Base-by-base conservation (phyloP, 2,329 filamentous ascomycete species). In the Lasiodiplodia hormozganensis region DNA sequence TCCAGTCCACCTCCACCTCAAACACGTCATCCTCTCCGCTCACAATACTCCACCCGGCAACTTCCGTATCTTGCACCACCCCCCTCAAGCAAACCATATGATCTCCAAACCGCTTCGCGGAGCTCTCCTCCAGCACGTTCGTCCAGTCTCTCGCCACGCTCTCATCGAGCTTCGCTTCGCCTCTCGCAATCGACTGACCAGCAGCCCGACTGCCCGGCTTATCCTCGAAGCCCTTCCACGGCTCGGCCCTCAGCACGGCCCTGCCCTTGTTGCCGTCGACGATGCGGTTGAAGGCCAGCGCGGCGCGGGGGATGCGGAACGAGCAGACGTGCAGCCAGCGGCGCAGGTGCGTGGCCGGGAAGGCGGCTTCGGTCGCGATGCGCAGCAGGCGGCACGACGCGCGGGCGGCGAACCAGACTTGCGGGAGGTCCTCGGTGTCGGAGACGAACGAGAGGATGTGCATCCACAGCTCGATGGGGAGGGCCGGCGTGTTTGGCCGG, bases 401-500 rank as follows among this genome's bases (percentile, higher is more conserved):
- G 31, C 62, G 47, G 23, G 31, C 62, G 18, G 62, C 38, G 51
- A 65, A 52, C 62, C 62, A 65, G n/a, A 53, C 11, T 23, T 12
- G 31, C 23, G 62, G 62, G 3, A 65, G 31, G 16, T 21, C 14
- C 14, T 53, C 62, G 23, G 40, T 53, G 16, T 52, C 31, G 7
- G 28, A 23, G 47, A 40, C 23, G 47, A 5, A 25, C 11, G 28
- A 23, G n/a, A 65, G 62, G 25, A 65, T 54, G 31, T 65, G 62
- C 47, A 54, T 65, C 62, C 62, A 65, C 11, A 65, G 47, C 31
- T 65, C 62, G 47, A 65, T 16, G 8, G 62, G 47, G 6, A 65
- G 62, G 4, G 16, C 11, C 4, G 60, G 60, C 11, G 11, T 43
- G 60, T 38, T 21, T 38, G 10, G 16, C 14, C 43, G 40, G 14